A percentile compares a stretch with the other conserved stretches of the same genome.
phyloP scores from a whole-genome alignment of 1,284 basidiomycete species.

The Mycena sp. region DNA sequence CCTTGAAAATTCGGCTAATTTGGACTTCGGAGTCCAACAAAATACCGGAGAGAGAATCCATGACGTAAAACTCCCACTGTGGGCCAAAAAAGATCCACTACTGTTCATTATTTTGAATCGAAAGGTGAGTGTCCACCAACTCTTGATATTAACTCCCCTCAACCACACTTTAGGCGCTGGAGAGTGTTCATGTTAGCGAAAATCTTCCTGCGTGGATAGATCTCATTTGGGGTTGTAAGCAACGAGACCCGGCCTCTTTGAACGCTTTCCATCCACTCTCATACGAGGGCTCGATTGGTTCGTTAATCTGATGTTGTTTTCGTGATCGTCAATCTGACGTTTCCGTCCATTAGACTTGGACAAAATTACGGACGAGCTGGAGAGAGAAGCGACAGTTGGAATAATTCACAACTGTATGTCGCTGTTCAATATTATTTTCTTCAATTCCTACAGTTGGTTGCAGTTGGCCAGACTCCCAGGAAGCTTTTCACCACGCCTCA shows the following conservation, averaged over 20 bases:
- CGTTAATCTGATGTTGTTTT: slow-evolving; percentile 20
- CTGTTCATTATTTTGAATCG: slow-evolving; percentile 88
- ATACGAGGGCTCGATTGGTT: slow-evolving; percentile 92
- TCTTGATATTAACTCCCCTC: background rate
- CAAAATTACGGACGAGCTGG: slow-evolving; percentile 83
- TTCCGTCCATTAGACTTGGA: slow-evolving; percentile 72
- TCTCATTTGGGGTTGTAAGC: slow-evolving; percentile 89
- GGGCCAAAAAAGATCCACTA: slow-evolving; percentile 89
- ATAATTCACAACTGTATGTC: slow-evolving; percentile 93
- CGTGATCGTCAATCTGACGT: background rate
- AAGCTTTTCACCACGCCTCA: slow-evolving; percentile 91
- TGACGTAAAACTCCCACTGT: slow-evolving; percentile 89
- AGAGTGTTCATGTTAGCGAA: slow-evolving; percentile 90
- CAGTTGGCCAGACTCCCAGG: slow-evolving; percentile 90
- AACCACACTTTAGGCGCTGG: slow-evolving; percentile 73
- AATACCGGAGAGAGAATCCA: slow-evolving; percentile 86
- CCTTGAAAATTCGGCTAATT: slow-evolving; percentile 75
- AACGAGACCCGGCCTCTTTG: slow-evolving; percentile 79
- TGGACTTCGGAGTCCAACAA: slow-evolving; percentile 89
- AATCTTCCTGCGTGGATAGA: slow-evolving; percentile 94
- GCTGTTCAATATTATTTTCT: background rate
- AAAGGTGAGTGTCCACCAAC: slow-evolving; percentile 49
- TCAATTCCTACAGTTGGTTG: slow-evolving; percentile 24
- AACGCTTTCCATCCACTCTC: slow-evolving; percentile 96
- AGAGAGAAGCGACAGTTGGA: slow-evolving; percentile 92